Evolutionary conservation across 2,329 filamentous ascomycete genomes (phyloP).

Genomic region (Fusarium neocosmosporiellum): DNA sequence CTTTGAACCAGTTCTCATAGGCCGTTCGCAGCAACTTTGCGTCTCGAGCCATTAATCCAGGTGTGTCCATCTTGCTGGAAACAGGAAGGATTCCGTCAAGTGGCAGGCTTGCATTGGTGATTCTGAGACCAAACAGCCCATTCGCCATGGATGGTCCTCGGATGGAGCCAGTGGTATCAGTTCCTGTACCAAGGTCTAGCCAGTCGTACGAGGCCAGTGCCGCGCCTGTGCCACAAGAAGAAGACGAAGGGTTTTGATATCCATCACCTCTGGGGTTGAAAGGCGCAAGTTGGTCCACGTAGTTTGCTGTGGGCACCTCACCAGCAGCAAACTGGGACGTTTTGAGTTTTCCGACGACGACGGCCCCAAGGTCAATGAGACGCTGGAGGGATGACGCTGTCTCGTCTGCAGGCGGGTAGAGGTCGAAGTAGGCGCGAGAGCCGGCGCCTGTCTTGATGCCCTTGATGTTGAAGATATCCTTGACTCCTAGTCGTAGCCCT

Average conservation of each 20-base stretch:
- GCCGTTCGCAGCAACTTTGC: background rate
- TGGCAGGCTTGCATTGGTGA: slow-evolving; percentile 31
- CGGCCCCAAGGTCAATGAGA: slow-evolving; percentile 9
- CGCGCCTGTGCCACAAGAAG: slow-evolving; percentile 45
- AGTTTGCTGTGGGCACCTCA: slow-evolving; percentile 53
- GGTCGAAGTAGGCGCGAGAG: background rate
- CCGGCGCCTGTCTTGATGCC: slow-evolving; percentile 11
- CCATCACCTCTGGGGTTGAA: slow-evolving; percentile 61
- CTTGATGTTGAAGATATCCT: slow-evolving; percentile 14
- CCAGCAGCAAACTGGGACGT: slow-evolving; percentile 8
- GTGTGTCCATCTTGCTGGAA: background rate
- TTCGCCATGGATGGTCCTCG: slow-evolving; percentile 56
- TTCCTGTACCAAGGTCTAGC: slow-evolving; percentile 58
- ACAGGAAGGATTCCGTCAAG: background rate
- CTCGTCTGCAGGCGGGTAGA: background rate
- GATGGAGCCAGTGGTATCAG: slow-evolving; percentile 59
- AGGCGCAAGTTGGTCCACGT: slow-evolving; percentile 51
- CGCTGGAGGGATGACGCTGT: slow-evolving; percentile 13
- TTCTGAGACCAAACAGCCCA: slow-evolving; percentile 59
- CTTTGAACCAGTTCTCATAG: background rate
- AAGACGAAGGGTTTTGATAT: slow-evolving; percentile 58
- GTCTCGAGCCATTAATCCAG: background rate
- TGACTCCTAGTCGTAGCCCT: slow-evolving; percentile 7
- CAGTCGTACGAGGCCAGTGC: slow-evolving; percentile 53
- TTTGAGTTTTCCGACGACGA: slow-evolving; percentile 10